Percentiles rank a stretch among this genome's conserved stretches.
phyloP scores from a whole-genome alignment of 805 yeast genomes.

The Candida koratica region DNA sequence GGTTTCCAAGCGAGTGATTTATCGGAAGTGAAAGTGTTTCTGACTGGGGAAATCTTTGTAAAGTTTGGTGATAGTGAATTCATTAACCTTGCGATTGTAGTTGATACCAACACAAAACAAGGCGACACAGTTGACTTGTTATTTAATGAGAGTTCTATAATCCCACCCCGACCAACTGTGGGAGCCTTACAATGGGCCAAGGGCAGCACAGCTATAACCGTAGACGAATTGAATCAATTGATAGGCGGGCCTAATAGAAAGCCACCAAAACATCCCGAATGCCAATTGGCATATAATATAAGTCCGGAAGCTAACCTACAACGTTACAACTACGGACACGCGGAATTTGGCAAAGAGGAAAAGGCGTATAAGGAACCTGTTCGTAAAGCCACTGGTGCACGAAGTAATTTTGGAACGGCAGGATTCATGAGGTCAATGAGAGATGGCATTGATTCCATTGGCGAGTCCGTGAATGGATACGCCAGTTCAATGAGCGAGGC shows the following conservation, averaged over 20 bases:
- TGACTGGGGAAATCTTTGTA: slow-evolving; percentile 55
- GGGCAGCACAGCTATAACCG: slow-evolving; percentile 60
- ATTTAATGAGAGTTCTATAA: slow-evolving; percentile 62
- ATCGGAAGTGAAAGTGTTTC: slow-evolving; percentile 30
- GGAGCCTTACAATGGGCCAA: slow-evolving; percentile 83
- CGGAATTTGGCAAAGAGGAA: slow-evolving; percentile 15
- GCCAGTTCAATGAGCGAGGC: slow-evolving; percentile 53
- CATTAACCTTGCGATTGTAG: slow-evolving; percentile 22
- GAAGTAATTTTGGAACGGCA: slow-evolving; percentile 41
- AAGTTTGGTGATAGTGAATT: slow-evolving; percentile 51
- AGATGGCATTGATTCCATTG: slow-evolving; percentile 49
- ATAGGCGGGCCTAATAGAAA: slow-evolving; percentile 76
- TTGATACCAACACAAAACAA: slow-evolving; percentile 16
- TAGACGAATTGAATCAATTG: slow-evolving; percentile 58
- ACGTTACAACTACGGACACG: slow-evolving; percentile 15
- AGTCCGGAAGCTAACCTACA: slow-evolving; percentile 43
- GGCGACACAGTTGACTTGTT: slow-evolving; percentile 48
- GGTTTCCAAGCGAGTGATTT: slow-evolving; percentile 20
- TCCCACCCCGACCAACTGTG: slow-evolving; percentile 77
- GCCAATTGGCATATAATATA: slow-evolving; percentile 46
- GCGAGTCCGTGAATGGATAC: slow-evolving; percentile 53
- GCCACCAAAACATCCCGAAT: slow-evolving; percentile 55
- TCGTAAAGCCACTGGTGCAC: slow-evolving; percentile 25
- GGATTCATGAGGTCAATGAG: slow-evolving; percentile 45
- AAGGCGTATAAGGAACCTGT: slow-evolving; percentile 46